phyloP scores from a whole-genome alignment of 805 yeast species.

The Ogataea minuta region DNA sequence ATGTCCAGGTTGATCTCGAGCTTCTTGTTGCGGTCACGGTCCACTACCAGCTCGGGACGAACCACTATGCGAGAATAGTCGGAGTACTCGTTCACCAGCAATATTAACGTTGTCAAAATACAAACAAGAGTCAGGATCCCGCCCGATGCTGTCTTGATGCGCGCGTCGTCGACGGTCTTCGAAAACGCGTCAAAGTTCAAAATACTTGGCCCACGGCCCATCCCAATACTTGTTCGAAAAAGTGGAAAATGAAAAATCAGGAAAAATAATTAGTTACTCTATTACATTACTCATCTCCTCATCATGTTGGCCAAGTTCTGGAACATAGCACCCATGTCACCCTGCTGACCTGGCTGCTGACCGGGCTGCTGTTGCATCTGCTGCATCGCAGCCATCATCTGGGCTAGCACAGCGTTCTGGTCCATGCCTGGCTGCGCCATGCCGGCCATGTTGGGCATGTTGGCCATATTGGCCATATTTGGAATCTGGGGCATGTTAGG shows the following conservation, averaged over 20 bases:
- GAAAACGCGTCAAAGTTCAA: slow-evolving; percentile 84
- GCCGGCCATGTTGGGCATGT: slow-evolving; percentile 9
- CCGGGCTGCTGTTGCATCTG: slow-evolving; percentile 27
- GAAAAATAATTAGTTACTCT: neutral
- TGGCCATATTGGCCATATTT: slow-evolving; percentile 17
- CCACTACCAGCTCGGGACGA: slow-evolving; percentile 85
- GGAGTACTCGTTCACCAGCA: slow-evolving; percentile 71
- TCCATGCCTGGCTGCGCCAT: slow-evolving; percentile 19
- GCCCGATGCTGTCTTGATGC: slow-evolving; percentile 84
- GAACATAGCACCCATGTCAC: slow-evolving; percentile 37
- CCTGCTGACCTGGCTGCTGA: slow-evolving; percentile 24
- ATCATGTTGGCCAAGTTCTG: slow-evolving; percentile 37
- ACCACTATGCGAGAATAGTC: slow-evolving; percentile 68
- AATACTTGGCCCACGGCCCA: slow-evolving; percentile 37
- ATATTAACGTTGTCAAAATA: slow-evolving; percentile 53
- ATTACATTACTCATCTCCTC: slow-evolving; percentile 19
- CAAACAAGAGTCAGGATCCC: slow-evolving; percentile 83
- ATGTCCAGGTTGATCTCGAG: slow-evolving; percentile 80
- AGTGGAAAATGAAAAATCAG: neutral
- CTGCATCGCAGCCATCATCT: slow-evolving; percentile 36
- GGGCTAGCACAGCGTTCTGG: slow-evolving; percentile 31
- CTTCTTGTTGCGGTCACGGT: slow-evolving; percentile 71
- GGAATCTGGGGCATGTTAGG: slow-evolving; percentile 8
- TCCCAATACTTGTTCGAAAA: slow-evolving; percentile 11
- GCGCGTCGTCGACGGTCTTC: slow-evolving; percentile 91